Conservation (phyloP, 495 filamentous ascomycete species). For the Aspergillus bertholletiae region DNA sequence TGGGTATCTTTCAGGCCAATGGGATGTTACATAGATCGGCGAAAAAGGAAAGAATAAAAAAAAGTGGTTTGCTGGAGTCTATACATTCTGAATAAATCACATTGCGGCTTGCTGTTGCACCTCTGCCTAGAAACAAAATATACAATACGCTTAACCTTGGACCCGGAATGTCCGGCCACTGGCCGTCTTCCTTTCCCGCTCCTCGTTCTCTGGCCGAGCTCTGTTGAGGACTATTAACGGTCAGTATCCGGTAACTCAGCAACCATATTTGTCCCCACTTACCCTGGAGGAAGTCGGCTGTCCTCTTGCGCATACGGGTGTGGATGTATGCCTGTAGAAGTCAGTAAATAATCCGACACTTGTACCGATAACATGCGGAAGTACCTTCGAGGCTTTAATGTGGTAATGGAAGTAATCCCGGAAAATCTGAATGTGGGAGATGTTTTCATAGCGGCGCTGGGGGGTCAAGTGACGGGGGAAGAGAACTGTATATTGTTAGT, state of each 20-base stretch:
- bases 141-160: constrained; percentile 42
- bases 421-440: constrained; percentile 99
- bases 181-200: constrained; percentile 97
- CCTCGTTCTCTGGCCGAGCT: constrained; percentile 89
- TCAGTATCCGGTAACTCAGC: constrained; percentile 22
- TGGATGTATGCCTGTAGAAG: constrained; percentile 82
- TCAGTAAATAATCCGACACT: constrained; percentile 12
- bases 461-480: constrained; percentile 92
- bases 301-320: constrained; percentile 92
- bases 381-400: constrained; percentile 95
- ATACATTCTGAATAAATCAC: constrained; percentile 3
- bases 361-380: neutral
- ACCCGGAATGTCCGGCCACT: constrained; percentile 93
- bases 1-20: too few relatives aligned
- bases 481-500: constrained; percentile 58
- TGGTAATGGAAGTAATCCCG: constrained; percentile 99
- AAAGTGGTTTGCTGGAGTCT: neutral
- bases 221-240: constrained; percentile 68
- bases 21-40: neutral
- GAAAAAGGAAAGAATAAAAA: neutral
- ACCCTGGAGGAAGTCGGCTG: constrained; percentile 98
- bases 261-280: constrained; percentile 16
- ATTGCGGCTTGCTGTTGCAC: neutral
- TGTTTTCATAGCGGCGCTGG: constrained; percentile 87
- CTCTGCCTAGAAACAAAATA: constrained; percentile 12